Evolutionary conservation across 2,329 filamentous ascomycete species (phyloP), one percentile per base, ranked within the genome.

Genomic region (Pseudogymnoascus sp.): DNA sequence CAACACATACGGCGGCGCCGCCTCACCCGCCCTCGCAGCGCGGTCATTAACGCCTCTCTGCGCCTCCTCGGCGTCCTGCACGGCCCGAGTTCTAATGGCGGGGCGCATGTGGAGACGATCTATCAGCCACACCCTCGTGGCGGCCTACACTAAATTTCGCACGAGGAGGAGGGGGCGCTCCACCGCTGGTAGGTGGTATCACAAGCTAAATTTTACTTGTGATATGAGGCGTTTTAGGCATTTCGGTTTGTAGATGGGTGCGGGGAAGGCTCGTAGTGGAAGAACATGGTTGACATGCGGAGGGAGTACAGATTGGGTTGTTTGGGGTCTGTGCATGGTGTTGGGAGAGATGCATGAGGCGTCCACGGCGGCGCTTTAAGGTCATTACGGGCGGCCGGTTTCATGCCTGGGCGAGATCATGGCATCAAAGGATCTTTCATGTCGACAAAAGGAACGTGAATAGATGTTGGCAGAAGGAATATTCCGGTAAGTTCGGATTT

Each of bases 1-100:
- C 38, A 91, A 84, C 16, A 82, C 81, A 68, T 90, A 91, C 12
- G 80, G 81, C 1, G 88, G 88, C 4, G 83, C 77, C 25, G 84
- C 80, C 63, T 85, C 83, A 43, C 84, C 83, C 38, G 78, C 76
- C 63, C 83, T 84, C 62, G 79, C 79, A 66, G 85, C 86, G 64
- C 84, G 79, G 66, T 88, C 86, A 60, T 83, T 76, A 25, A 90
- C 85, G 1, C 81, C 75, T 52, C 80, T 78, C 73, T 89, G 85
- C 86, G 89, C 89, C 68, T 87, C 85, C 68, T 82, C 81, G 35
- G 88, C 88, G 80, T 90, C 88, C 71, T 89, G 82, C 38, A 87
- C 75, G 60, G 86, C 85, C 70, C 84, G 84, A 66, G 80, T 77
- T 70, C 83, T 84, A 64, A 79, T 82, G 68, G 72, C 73, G 63